Base-by-base conservation (phyloP, 2,329 filamentous ascomycete species). In the Paracoccidioides lutzii region DNA sequence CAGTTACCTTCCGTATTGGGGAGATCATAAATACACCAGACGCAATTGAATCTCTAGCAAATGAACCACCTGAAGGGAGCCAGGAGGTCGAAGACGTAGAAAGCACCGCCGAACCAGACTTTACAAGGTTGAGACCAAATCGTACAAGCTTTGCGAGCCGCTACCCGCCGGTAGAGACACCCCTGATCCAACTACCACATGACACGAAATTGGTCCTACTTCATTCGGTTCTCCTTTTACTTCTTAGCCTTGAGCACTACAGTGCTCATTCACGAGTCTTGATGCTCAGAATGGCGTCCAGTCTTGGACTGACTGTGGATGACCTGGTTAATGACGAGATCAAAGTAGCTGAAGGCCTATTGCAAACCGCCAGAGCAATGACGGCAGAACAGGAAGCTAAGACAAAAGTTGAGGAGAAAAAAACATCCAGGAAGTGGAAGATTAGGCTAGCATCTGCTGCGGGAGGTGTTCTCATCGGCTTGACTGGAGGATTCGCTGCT, bases 371-470 rank as follows among this genome's bases (percentile, higher is more conserved):
- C n/a, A 80, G 85, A 60, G 79, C 83, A 28, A 84, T 94, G 75
- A 84, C 83, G 0, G 87, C 86, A 0, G 86, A 90, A 58, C 81
- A 84, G 1, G 89, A 93, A 67, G 83, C 83, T 0, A 81, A 85
- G 65, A 87, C 86, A 66, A 82, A 85, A 54, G 79, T 75, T 0
- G 84, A 89, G 55, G 82, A 87, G 58, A 81, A 78, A 44, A 83
- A 82, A 59, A 73, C 75, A n/a, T 71, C 79, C 15, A 78, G 84
- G 46, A 83, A 84, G 67, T 87, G 83, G 81, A 90, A 90, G 67
- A 89, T 96, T 22, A 89, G 90, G 0, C 76, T 96, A 32, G 91
- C 90, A 0, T 88, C 87, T 7, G 88, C 94, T 0, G 90, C 88
- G 0, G 91, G 91, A 9, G 91, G 91, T 1, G 88, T 87, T 0